These are phyloP conservation scores for Melaleuca quinquenervia DNA, from an alignment of 345 rosid genomes.

Conservation along the genomic window DNA sequence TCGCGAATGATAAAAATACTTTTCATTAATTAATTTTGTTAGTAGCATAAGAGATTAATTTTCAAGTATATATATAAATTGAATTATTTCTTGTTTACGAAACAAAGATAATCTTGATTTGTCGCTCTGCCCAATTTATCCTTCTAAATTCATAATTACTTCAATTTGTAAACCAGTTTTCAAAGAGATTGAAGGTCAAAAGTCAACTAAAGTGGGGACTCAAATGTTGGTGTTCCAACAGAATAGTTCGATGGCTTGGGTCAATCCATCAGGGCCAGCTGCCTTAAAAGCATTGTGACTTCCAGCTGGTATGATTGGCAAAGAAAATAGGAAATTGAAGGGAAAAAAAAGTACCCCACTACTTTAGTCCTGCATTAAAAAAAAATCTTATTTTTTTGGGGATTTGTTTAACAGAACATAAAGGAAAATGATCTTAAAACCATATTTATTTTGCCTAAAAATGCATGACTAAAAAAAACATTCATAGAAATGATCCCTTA, in stretches of 20 bases:
- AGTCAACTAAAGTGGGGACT: neutral
- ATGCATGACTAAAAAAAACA: no score
- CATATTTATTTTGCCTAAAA: no score
- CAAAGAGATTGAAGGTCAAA: neutral
- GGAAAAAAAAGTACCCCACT: neutral
- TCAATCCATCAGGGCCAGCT: neutral
- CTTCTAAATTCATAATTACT: neutral
- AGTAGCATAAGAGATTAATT: no score
- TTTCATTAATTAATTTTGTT: no score
- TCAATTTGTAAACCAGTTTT: neutral
- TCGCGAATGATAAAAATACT: no score
- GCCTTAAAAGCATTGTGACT: neutral
- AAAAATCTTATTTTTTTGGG: neutral
- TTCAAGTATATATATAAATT: no score
- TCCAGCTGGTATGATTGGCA: neutral
- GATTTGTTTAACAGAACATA: neutral
- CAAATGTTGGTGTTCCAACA: neutral
- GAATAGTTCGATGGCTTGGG: neutral
- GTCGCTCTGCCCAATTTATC: neutral
- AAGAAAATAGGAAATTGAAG: neutral
- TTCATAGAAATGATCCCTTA: no score
- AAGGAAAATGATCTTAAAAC: neutral
- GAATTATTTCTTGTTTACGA: neutral
- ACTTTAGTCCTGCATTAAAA: neutral
- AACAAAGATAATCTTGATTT: neutral